Evolutionary conservation across 192 early-diverging fungal species (phyloP).

Genomic region (Coemansia sp.): DNA sequence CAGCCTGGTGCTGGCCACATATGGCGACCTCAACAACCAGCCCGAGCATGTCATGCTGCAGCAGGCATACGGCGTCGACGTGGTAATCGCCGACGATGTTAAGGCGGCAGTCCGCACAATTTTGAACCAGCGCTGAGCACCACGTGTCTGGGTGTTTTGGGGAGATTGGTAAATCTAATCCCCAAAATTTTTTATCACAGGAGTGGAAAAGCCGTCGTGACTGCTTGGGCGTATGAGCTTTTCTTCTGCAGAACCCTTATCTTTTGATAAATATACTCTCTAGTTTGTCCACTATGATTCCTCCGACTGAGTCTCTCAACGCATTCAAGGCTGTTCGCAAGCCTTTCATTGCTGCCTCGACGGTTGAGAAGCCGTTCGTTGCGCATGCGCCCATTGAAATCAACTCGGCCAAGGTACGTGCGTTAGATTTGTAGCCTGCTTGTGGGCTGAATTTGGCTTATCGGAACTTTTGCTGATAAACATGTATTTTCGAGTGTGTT

Average conservation of each 20-base stretch:
- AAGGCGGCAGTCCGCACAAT: conserved; percentile 34
- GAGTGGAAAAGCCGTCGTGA: background rate
- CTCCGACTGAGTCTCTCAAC: conserved; percentile 43
- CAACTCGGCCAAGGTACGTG: conserved; percentile 52
- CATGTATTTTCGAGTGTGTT: background rate
- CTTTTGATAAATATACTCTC: background rate
- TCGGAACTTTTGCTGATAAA: too few relatives aligned
- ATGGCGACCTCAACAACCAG: conserved; percentile 79
- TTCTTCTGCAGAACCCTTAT: conserved; percentile 1
- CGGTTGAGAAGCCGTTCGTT: conserved; percentile 49
- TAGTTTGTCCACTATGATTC: conserved; percentile 23
- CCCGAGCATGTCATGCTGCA: conserved; percentile 70
- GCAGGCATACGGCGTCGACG: conserved; percentile 78
- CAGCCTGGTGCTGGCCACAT: conserved; percentile 74
- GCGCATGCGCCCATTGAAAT: conserved; percentile 53
- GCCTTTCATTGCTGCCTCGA: conserved; percentile 53
- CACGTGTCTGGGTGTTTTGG: background rate
- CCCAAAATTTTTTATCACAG: background rate
- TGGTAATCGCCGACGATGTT: conserved; percentile 77
- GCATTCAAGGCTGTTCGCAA: conserved; percentile 49
- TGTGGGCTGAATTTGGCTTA: background rate
- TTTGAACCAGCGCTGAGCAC: background rate
- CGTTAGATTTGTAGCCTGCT: background rate
- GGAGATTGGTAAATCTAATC: background rate
- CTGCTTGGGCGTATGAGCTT: background rate